Percentiles rank a stretch among this genome's conserved stretches.
phyloP scores from a whole-genome alignment of 768 basidiomycete genomes.

The Boletellus emodensis region DNA sequence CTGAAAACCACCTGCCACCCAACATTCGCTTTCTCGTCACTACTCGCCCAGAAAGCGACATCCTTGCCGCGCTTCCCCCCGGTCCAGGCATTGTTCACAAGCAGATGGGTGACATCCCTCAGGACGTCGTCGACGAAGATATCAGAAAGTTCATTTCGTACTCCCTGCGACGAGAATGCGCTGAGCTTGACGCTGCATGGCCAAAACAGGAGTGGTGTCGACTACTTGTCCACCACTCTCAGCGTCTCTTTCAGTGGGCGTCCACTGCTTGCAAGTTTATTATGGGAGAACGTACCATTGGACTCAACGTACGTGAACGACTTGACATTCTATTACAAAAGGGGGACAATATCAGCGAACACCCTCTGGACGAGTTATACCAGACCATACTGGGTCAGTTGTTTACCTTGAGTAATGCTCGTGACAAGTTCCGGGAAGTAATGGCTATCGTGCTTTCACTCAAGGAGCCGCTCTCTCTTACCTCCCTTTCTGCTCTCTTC shows the following conservation, averaged over 20 bases:
- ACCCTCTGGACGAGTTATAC: constrained; percentile 19
- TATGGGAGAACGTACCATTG: constrained; percentile 15
- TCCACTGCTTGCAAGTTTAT: constrained; percentile 28
- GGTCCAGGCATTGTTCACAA: constrained; percentile 9
- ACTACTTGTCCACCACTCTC: constrained; percentile 20
- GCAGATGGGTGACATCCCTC: constrained; percentile 12
- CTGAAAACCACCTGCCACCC: constrained; percentile 13
- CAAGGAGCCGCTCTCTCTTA: constrained; percentile 18
- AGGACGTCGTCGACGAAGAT: constrained; percentile 12
- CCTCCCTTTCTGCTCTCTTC: constrained; percentile 14
- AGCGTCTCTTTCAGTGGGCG: constrained; percentile 35
- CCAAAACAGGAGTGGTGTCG: constrained; percentile 20
- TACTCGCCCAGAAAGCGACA: constrained; percentile 25
- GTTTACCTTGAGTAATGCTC: constrained; percentile 5
- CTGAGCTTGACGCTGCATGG: constrained; percentile 15
- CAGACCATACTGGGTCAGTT: constrained; percentile 17
- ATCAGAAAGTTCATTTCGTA: constrained; percentile 15
- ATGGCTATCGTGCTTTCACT: constrained; percentile 18
- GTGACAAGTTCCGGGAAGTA: constrained; percentile 16
- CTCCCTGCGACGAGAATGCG: constrained; percentile 2
- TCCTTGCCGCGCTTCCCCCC: constrained; percentile 7
- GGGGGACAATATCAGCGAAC: background rate
- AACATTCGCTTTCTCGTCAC: constrained; percentile 28
- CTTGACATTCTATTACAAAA: constrained; percentile 10
- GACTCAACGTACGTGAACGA: constrained; percentile 10